Evolutionary conservation across 108 stramenopile genomes (phyloP).

Genomic region (Conticribra weissflogii): DNA sequence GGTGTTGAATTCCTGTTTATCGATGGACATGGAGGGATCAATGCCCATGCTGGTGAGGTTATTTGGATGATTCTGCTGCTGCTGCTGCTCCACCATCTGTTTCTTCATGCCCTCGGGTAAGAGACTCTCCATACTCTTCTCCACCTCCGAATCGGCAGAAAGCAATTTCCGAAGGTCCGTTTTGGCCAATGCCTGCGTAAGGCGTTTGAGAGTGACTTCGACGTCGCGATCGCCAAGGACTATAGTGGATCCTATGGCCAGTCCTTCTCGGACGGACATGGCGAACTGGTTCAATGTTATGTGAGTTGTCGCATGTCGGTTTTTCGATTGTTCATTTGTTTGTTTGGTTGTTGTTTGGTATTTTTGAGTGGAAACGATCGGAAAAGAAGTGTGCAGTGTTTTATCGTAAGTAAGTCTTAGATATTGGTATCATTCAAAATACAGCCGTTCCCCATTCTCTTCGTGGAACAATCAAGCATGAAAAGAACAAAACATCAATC

Average conservation of each 20-base stretch:
- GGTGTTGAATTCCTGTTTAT: conserved; percentile 39
- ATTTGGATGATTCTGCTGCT: no score
- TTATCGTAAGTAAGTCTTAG: no score
- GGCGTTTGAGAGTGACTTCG: conserved; percentile 48
- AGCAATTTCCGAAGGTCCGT: conserved; percentile 51
- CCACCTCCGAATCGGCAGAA: conserved; percentile 38
- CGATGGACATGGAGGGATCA: conserved; percentile 25
- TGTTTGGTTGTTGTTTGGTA: background rate
- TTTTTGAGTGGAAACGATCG: no score
- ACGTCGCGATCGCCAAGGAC: conserved; percentile 63
- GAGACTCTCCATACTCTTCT: conserved; percentile 43
- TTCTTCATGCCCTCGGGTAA: conserved; percentile 37
- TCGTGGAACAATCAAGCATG: background rate
- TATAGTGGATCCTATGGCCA: conserved; percentile 47
- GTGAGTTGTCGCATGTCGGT: background rate
- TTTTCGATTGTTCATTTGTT: background rate
- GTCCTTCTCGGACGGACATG: conserved; percentile 49
- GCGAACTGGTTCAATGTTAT: conserved; percentile 18
- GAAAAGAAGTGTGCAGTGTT: no score
- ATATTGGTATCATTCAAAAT: no score
- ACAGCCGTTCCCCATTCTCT: no score
- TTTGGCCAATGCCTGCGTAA: conserved; percentile 42
- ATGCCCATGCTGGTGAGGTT: conserved; percentile 7
- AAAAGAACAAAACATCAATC: background rate
- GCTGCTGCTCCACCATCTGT: conserved; percentile 15